These are phyloP conservation scores for Kingdonia uniflora DNA, from an alignment of 164 flowering plant species.

Conservation along the genomic window DNA sequence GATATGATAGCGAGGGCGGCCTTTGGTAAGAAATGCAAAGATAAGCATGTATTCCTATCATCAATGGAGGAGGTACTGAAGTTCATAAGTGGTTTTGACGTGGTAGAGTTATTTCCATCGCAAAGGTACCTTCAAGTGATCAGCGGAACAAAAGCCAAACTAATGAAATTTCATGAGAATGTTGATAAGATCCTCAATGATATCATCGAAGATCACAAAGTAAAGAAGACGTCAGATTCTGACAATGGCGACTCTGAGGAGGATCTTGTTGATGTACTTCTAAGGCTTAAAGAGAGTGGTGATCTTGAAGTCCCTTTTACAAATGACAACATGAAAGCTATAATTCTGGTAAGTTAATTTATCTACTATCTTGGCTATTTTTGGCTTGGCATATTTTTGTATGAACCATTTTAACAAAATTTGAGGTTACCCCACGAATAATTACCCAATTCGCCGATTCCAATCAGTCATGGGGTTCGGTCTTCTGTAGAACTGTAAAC, in stretches of 20 bases:
- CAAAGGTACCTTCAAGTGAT: slow-evolving; percentile 6
- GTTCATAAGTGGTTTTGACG: slow-evolving; percentile 10
- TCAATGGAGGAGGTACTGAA: not conserved
- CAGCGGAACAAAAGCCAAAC: slow-evolving; percentile 12
- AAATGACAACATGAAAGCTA: slow-evolving; percentile 42
- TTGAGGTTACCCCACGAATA: no score
- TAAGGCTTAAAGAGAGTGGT: slow-evolving; percentile 25
- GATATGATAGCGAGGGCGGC: slow-evolving; percentile 14
- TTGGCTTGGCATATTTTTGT: no score
- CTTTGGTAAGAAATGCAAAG: slow-evolving; percentile 10
- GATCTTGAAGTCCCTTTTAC: slow-evolving; percentile 26
- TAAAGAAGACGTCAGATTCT: not conserved
- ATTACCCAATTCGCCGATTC: no score
- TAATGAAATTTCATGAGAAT: slow-evolving; percentile 16
- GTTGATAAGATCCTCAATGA: slow-evolving; percentile 37
- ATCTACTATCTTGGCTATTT: no score
- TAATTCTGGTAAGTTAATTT: slow-evolving; percentile 39
- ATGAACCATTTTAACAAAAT: no score
- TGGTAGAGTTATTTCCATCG: slow-evolving; percentile 24
- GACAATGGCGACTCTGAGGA: slow-evolving; percentile 14
- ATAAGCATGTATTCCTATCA: not conserved
- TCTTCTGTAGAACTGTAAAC: no score
- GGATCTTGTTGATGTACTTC: slow-evolving; percentile 50
- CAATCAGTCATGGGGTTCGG: no score
- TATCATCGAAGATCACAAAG: slow-evolving; percentile 34